These are phyloP conservation scores for Pyricularia grisea DNA, from an alignment of 2,329 filamentous ascomycete genomes.

Conservation along the genomic window DNA sequence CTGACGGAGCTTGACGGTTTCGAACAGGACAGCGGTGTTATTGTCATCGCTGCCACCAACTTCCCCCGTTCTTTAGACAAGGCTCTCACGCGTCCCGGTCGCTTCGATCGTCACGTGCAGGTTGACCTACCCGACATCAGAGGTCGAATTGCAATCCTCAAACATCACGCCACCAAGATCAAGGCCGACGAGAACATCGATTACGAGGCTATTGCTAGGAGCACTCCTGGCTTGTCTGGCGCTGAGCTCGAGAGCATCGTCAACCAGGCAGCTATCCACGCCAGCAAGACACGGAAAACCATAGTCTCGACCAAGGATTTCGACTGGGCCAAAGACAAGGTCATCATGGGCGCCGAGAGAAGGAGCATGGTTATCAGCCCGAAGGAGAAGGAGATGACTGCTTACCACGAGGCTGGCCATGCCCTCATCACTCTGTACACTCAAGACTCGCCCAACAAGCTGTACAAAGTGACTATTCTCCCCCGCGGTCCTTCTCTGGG, in stretches of 20 bases:
- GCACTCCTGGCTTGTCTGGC: slow-evolving; percentile 86
- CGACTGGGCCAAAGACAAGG: slow-evolving; percentile 97
- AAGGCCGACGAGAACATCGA: slow-evolving; percentile 75
- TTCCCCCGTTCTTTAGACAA: slow-evolving; percentile 92
- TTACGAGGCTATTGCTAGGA: slow-evolving; percentile 71
- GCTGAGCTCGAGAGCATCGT: slow-evolving; percentile 95
- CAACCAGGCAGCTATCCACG: slow-evolving; percentile 90
- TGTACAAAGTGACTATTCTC: slow-evolving; percentile 97
- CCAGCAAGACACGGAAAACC: slow-evolving; percentile 74
- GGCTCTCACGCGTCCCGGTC: slow-evolving; percentile 84
- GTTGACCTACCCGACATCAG: slow-evolving; percentile 89
- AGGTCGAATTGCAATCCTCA: slow-evolving; percentile 83
- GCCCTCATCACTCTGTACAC: slow-evolving; percentile 83
- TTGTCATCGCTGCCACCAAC: slow-evolving; percentile 94
- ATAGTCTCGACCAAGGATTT: slow-evolving; percentile 73
- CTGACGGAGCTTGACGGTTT: slow-evolving; percentile 96
- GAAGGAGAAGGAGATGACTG: slow-evolving; percentile 92
- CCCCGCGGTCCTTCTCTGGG: slow-evolving; percentile 81
- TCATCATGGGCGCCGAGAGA: slow-evolving; percentile 92
- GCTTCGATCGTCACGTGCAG: slow-evolving; percentile 87
- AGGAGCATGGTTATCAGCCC: slow-evolving; percentile 83
- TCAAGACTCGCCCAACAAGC: slow-evolving; percentile 57
- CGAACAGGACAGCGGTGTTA: slow-evolving; percentile 86
- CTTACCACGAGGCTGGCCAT: slow-evolving; percentile 96
- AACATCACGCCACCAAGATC: slow-evolving; percentile 90